Conservation (phyloP, 1,284 basidiomycete species). For the Leccinum griseonigrum region DNA sequence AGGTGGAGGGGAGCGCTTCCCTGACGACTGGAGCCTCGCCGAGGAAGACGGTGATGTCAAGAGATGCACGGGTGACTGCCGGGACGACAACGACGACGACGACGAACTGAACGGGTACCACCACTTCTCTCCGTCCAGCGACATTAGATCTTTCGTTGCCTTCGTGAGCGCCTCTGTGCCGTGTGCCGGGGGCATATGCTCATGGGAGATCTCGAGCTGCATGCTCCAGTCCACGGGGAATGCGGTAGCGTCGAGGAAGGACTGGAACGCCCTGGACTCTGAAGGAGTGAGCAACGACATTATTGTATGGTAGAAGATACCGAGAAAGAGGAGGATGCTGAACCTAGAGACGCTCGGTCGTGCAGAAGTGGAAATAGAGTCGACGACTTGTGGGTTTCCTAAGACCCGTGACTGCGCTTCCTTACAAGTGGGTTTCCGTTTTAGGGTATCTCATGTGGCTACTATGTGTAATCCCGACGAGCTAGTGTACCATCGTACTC, state of each 20-base stretch:
- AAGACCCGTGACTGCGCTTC: slow-evolving; percentile 31
- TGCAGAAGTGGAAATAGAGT: background rate
- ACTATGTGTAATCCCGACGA: background rate
- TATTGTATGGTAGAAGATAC: background rate
- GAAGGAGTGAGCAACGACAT: slow-evolving; percentile 49
- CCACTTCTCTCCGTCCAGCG: slow-evolving; percentile 32
- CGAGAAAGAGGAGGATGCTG: background rate
- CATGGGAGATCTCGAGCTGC: slow-evolving; percentile 36
- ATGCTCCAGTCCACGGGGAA: slow-evolving; percentile 37
- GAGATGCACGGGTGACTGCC: slow-evolving; percentile 28
- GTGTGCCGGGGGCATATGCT: slow-evolving; percentile 37
- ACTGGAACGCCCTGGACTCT: slow-evolving; percentile 49
- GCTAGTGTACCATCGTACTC: background rate
- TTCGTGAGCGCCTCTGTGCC: slow-evolving; percentile 61
- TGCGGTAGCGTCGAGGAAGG: slow-evolving; percentile 49
- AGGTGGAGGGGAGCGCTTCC: slow-evolving; percentile 31
- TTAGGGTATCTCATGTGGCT: slow-evolving; percentile 18
- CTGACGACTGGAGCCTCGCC: slow-evolving; percentile 9
- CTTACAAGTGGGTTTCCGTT: slow-evolving; percentile 25
- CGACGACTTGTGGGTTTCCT: slow-evolving; percentile 21
- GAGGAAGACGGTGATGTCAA: slow-evolving; percentile 16
- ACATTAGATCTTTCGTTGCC: slow-evolving; percentile 58
- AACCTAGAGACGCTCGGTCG: background rate
- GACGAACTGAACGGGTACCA: slow-evolving; percentile 23
- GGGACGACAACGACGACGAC: slow-evolving; percentile 23